These are phyloP conservation scores for Botrytis byssoidea DNA, from an alignment of 2,329 filamentous ascomycete species.

Conservation along the genomic window DNA sequence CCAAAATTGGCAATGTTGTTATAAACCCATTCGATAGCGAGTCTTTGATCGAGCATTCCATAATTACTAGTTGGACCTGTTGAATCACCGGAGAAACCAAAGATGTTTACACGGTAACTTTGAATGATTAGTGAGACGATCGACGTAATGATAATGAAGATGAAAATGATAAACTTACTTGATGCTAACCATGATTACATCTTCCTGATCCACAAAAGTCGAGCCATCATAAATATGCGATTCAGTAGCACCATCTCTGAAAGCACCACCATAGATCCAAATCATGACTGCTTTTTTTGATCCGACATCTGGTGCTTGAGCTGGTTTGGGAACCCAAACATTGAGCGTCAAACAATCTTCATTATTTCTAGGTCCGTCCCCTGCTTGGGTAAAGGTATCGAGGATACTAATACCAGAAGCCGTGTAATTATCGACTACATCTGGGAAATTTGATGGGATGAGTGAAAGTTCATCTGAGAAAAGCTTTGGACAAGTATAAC, in stretches of 20 bases:
- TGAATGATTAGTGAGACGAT: conserved; percentile 24
- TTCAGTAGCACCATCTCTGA: conserved; percentile 42
- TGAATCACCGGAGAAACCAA: conserved; percentile 63
- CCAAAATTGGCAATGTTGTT: conserved; percentile 52
- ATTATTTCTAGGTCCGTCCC: conserved; percentile 9
- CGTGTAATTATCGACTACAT: conserved; percentile 28
- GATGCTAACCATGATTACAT: conserved; percentile 46
- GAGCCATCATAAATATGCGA: conserved; percentile 45
- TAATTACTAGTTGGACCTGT: conserved; percentile 42
- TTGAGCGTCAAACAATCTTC: conserved; percentile 45
- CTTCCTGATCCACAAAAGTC: conserved; percentile 44
- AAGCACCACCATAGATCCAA: conserved; percentile 47
- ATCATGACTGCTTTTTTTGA: conserved; percentile 45
- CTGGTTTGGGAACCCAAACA: conserved; percentile 40
- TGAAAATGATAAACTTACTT: conserved; percentile 42
- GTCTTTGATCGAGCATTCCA: conserved; percentile 59
- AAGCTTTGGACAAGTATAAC: conserved; percentile 4
- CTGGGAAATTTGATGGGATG: not conserved
- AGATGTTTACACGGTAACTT: conserved; percentile 59
- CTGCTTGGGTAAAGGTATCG: not conserved
- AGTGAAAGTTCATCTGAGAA: not conserved
- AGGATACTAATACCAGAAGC: conserved; percentile 25
- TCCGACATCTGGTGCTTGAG: conserved; percentile 27
- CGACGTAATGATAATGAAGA: not conserved
- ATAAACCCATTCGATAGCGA: conserved; percentile 58